Evolutionary conservation across 768 basidiomycete genomes (phyloP).

Genomic region (Royoungia palumana): DNA sequence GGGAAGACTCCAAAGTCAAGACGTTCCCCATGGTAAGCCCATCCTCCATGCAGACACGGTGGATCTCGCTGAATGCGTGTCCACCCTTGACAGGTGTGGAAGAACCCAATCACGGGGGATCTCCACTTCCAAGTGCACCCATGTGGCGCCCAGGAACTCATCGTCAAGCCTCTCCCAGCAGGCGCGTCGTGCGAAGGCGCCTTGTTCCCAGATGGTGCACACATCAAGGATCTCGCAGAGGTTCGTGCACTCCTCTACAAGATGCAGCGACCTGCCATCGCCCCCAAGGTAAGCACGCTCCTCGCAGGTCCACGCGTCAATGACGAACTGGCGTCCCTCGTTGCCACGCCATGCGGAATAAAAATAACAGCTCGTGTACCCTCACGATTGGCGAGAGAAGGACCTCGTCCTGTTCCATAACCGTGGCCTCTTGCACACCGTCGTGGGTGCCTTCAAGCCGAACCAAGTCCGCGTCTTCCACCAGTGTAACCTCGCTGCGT

Average conservation of each 20-base stretch:
- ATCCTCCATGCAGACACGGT: not conserved
- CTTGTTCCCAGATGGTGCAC: conserved; percentile 80
- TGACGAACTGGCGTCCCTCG: too few species aligned
- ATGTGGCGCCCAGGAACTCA: conserved; percentile 63
- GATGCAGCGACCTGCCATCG: conserved; percentile 88
- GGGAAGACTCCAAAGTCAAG: conserved; percentile 77
- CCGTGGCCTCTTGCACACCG: conserved; percentile 62
- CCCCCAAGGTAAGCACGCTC: conserved; percentile 50
- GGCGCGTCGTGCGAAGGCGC: conserved; percentile 56
- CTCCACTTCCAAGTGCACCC: conserved; percentile 92
- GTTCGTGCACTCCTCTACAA: conserved; percentile 75
- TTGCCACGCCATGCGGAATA: too few species aligned
- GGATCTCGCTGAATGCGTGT: conserved; percentile 1
- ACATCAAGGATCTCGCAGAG: conserved; percentile 66
- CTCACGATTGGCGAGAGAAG: conserved; percentile 77
- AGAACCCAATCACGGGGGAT: conserved; percentile 80
- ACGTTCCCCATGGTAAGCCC: conserved; percentile 56
- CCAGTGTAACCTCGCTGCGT: conserved; percentile 58
- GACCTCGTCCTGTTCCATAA: conserved; percentile 74
- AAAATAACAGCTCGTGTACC: conserved; percentile 64
- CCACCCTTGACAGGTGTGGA: conserved; percentile 63
- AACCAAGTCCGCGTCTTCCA: conserved; percentile 50
- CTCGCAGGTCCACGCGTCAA: too few species aligned
- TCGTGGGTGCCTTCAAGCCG: conserved; percentile 59
- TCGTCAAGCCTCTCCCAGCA: conserved; percentile 70